Conservation (phyloP, 495 filamentous ascomycete species). For the Penicillium subrubescens region DNA sequence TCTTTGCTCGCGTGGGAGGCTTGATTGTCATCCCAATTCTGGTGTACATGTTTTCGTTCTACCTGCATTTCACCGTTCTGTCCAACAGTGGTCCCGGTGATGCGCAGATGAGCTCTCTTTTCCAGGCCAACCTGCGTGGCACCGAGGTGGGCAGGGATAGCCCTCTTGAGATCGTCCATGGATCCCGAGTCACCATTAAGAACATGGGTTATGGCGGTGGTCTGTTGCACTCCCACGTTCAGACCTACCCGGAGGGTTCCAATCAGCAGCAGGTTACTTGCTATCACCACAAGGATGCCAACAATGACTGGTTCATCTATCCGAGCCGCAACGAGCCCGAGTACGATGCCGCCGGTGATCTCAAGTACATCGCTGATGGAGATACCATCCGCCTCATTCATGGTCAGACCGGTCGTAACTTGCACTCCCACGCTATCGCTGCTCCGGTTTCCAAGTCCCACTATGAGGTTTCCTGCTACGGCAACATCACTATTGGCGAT, state of each 20-base stretch:
- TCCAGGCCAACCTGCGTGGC: conserved; percentile 92
- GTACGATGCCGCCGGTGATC: conserved; percentile 66
- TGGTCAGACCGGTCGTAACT: conserved; percentile 91
- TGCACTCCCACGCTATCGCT: conserved; percentile 88
- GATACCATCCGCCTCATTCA: conserved; percentile 87
- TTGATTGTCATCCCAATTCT: conserved; percentile 83
- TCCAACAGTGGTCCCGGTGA: conserved; percentile 95
- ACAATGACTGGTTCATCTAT: conserved; percentile 99
- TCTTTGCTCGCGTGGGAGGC: conserved; percentile 78
- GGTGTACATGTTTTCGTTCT: conserved; percentile 95
- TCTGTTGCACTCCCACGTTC: conserved; percentile 95
- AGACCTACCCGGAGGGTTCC: conserved; percentile 95
- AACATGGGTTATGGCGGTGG: conserved; percentile 99
- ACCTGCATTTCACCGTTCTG: conserved; percentile 86
- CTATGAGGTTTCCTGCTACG: conserved; percentile 91
- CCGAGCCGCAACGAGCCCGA: conserved; percentile 77
- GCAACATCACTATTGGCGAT: conserved; percentile 94
- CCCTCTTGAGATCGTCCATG: conserved; percentile 85
- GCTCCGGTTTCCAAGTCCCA: conserved; percentile 90
- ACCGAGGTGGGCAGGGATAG: conserved; percentile 93
- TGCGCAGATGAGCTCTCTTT: conserved; percentile 98
- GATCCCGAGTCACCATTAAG: conserved; percentile 90
- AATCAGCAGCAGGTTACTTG: conserved; percentile 95
- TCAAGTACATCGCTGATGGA: conserved; percentile 77
- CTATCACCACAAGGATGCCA: conserved; percentile 99